Base-by-base conservation (phyloP, 2,329 filamentous ascomycete species). In the Tolypocladium endophyticum region DNA sequence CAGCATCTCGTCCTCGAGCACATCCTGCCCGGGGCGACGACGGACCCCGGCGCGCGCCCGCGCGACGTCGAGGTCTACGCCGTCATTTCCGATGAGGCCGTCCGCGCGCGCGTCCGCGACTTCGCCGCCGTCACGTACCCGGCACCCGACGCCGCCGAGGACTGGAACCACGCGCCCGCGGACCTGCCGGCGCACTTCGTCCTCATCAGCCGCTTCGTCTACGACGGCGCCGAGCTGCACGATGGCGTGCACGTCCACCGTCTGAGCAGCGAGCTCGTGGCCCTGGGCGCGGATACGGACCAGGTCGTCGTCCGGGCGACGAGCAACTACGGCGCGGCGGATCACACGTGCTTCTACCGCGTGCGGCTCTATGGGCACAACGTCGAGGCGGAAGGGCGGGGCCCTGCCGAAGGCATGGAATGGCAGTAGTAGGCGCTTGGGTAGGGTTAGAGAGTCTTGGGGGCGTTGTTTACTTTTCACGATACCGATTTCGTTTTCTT, bases 1-100 rank as follows among this genome's bases (percentile, higher is more conserved):
- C 82, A 87, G 64, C 81, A 90, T 65, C 69, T 93, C 1, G 84
- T 89, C 1, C 71, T 93, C 52, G 89, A 93, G 68, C 88, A 92
- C 70, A 86, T 90, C 59, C 76, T 84, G 2, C 79, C 80, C 8
- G 76, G 77, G 1, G 84, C 85, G 2, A 87, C 86, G 0, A 77
- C 85, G 9, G 80, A 87, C 55, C 82, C 86, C 0, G 79, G 76
- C 18, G 76, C 85, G 1, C 85, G 85, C 38, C 90, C 90, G 0
- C 79, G 76, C 57, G 78, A 87, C 2, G 82, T 93, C 60, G 89
- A 93, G 69, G 70, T 93, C 11, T 90, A 87, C 80, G 85, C 81
- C 6, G 76, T 79, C 45, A 80, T 87, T 61, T 75, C 78, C 23
- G 79, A 86, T 54, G 56, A 72, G 30, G 68, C 64, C 2, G 65